Percentiles rank a stretch among this genome's conserved stretches.
Evolutionary conservation across 306 rosid species (phyloP).

Genomic region (Lablab purpureus): DNA sequence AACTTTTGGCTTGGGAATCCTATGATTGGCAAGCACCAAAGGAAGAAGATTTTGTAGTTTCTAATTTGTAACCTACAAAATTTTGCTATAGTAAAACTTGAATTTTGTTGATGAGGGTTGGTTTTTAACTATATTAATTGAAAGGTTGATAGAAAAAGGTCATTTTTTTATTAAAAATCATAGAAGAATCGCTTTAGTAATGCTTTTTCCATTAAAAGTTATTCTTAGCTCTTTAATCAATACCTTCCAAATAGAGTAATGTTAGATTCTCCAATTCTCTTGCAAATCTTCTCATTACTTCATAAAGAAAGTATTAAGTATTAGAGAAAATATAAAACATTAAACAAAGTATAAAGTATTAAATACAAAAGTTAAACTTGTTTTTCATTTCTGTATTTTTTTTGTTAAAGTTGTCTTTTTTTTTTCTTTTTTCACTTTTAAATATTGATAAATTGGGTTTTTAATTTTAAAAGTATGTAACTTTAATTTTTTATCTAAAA

Average conservation of each 20-base stretch:
- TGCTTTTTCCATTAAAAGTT: not conserved
- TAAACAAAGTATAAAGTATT: no score
- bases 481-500: no score
- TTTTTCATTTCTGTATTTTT: no score
- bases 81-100: not conserved
- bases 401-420: no score
- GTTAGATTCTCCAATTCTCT: not conserved
- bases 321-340: no score
- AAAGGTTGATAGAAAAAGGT: not conserved
- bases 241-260: not conserved
- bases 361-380: no score
- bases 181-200: not conserved
- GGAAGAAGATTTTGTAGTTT: not conserved
- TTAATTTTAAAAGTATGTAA: no score
- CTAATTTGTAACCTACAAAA: not conserved
- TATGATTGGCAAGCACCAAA: conserved; percentile 7
- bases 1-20: conserved; percentile 1
- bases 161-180: not conserved
- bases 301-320: no score
- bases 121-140: not conserved
- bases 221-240: not conserved
- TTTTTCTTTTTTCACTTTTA: no score
- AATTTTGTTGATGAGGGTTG: not conserved
- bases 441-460: no score
- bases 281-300: no score